These are phyloP conservation scores for Aspergillus pseudonomiae DNA, from an alignment of 2,329 filamentous ascomycete species.

Conservation along the genomic window DNA sequence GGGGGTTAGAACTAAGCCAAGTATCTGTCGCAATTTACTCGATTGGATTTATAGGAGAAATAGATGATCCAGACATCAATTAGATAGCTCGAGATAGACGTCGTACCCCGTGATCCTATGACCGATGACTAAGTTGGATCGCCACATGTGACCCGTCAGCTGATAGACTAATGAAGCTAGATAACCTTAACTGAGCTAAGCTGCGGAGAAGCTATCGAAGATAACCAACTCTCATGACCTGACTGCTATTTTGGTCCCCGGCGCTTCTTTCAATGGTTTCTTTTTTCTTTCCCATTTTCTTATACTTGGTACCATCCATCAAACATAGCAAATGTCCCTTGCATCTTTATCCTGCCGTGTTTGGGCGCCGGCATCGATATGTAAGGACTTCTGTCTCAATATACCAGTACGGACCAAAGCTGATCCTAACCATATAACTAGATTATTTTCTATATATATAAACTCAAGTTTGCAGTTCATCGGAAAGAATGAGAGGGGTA, in stretches of 20 bases:
- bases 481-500: constrained; percentile 4
- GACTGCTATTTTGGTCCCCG: not conserved
- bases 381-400: too few species aligned
- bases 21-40: not conserved
- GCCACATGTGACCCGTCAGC: constrained; percentile 14
- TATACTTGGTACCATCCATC: not conserved
- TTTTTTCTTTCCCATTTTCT: not conserved
- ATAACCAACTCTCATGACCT: not conserved
- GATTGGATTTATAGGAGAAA: not conserved
- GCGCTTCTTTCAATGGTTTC: not conserved
- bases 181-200: not conserved
- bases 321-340: too few species aligned
- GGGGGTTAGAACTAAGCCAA: not conserved
- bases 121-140: constrained; percentile 14
- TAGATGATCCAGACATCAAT: not conserved
- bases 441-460: not conserved
- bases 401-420: too few species aligned
- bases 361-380: too few species aligned
- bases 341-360: too few species aligned
- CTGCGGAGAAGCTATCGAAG: not conserved
- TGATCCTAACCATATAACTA: not conserved
- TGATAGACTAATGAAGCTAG: constrained; percentile 6
- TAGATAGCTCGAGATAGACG: constrained; percentile 3
- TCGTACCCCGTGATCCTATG: constrained; percentile 14
- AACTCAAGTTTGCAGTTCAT: not conserved